Base-by-base conservation (phyloP, 495 filamentous ascomycete species). In the Penicillium odoratum region DNA sequence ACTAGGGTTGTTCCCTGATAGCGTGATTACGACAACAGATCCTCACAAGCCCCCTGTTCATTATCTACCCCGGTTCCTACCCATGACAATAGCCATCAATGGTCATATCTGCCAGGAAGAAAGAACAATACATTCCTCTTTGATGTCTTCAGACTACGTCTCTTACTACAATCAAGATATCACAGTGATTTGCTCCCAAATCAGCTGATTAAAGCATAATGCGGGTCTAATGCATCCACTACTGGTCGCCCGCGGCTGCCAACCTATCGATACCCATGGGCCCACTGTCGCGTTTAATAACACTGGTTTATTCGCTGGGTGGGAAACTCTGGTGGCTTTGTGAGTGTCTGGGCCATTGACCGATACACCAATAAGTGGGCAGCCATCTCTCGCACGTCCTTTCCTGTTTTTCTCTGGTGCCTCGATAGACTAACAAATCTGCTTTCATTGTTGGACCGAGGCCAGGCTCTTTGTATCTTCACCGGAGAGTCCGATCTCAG, bases 151-250 rank as follows among this genome's bases (percentile, higher is more conserved):
- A 28, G 33, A 40, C 48, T 38, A 25, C 7, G 26, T 25, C 18
- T 16, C 28, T 31, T 48, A 11, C 25, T 28, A 9, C 9, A 21
- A 40, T 6, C 7, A 25, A 51, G 16, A 36, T 26, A 36, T 51
- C 49, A 25, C 25, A 13, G 33, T 21, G 5, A 38, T 31, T 38
- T 15, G 16, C n/a, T 10, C 49, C 29, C 34, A 36, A 56, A 70
- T 75, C 72, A 75, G 69, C 63, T 75, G 72, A 75, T 69, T 11
- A 59, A 47, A 63, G 50, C 43, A 50, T 44, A 55, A 62, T 75
- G 72, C 70, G 69, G 64, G 68, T 57, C 63, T 72, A 72, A 71
- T 69, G 70, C 70, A 68, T 56, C 49, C 33, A 54, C 40, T 51
- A 58, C 38, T 45, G 30, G 48, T 57, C 57, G 46, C 55, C 49